A percentile compares a stretch with the other conserved stretches of the same genome.
Evolutionary conservation across 2,329 filamentous ascomycete genomes (phyloP).

Genomic region (Cladosporium phlei): DNA sequence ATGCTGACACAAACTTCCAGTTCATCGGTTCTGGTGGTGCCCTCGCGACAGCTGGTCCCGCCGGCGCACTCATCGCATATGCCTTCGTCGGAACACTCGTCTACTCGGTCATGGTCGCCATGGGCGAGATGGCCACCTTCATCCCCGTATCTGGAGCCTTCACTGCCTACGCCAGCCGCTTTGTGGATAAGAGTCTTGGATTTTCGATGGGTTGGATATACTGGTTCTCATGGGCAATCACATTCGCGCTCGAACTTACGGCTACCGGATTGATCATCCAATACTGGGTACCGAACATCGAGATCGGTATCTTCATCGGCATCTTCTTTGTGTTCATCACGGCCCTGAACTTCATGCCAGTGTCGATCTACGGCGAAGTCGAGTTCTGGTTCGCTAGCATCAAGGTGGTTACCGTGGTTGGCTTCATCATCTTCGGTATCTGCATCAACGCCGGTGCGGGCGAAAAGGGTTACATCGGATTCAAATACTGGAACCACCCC

Average conservation of each 20-base stretch:
- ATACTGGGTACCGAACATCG: conserved; percentile 38
- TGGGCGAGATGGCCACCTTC: conserved; percentile 58
- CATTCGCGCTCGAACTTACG: conserved; percentile 36
- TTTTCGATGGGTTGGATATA: conserved; percentile 48
- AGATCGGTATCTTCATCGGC: conserved; percentile 37
- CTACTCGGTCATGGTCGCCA: conserved; percentile 44
- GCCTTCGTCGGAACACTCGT: conserved; percentile 44
- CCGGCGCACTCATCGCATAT: conserved; percentile 43
- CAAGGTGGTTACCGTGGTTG: conserved; percentile 50
- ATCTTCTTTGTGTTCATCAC: conserved; percentile 36
- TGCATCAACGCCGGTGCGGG: conserved; percentile 40
- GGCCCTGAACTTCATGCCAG: conserved; percentile 47
- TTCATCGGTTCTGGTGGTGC: conserved; percentile 40
- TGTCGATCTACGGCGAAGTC: conserved; percentile 49
- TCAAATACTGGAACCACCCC: conserved; percentile 43
- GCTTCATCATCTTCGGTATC: conserved; percentile 40
- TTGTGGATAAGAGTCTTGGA: conserved; percentile 42
- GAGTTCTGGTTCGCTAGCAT: conserved; percentile 52
- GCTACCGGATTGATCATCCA: conserved; percentile 37
- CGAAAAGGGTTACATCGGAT: conserved; percentile 56
- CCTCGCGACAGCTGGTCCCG: conserved; percentile 37
- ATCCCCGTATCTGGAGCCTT: conserved; percentile 55
- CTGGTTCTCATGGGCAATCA: conserved; percentile 41
- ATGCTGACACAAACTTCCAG: conserved; percentile 24
- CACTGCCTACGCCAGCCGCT: conserved; percentile 45